Evolutionary conservation across 441 rosid genomes (phyloP).

Genomic region (Erodium trifolium): DNA sequence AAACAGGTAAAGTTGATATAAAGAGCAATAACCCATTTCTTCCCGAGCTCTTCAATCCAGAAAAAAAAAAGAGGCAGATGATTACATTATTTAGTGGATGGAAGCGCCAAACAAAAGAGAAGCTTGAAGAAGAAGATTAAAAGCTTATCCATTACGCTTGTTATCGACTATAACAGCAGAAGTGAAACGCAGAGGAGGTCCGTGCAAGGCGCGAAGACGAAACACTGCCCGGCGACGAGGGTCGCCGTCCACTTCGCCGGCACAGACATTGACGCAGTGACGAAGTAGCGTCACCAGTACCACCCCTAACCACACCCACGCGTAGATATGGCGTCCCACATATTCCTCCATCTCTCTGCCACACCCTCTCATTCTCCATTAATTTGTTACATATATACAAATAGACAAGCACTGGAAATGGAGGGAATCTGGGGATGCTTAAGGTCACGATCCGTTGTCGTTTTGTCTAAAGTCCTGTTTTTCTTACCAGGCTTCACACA

Average conservation of each 20-base stretch:
- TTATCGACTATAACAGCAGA: too few relatives aligned
- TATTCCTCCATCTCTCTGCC: background rate
- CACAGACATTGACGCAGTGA: background rate
- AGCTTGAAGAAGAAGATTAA: background rate
- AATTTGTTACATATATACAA: too few relatives aligned
- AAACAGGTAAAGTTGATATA: too few relatives aligned
- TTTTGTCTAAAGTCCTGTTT: background rate
- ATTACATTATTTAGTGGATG: background rate
- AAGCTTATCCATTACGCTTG: background rate
- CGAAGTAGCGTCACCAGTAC: background rate
- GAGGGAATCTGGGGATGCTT: background rate
- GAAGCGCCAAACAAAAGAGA: background rate
- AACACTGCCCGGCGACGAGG: background rate
- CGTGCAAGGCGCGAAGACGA: constrained; percentile 22
- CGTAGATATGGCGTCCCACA: background rate
- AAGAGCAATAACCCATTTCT: too few relatives aligned
- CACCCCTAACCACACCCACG: background rate
- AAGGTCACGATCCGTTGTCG: constrained; percentile 1
- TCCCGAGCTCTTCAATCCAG: too few relatives aligned
- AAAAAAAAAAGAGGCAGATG: too few relatives aligned
- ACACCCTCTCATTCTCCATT: background rate
- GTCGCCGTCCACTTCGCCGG: background rate
- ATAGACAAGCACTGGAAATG: background rate
- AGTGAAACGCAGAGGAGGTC: background rate
- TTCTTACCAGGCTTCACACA: too few relatives aligned